Conservation (phyloP, 2,329 filamentous ascomycete genomes). For the Aureobasidium sp. region DNA sequence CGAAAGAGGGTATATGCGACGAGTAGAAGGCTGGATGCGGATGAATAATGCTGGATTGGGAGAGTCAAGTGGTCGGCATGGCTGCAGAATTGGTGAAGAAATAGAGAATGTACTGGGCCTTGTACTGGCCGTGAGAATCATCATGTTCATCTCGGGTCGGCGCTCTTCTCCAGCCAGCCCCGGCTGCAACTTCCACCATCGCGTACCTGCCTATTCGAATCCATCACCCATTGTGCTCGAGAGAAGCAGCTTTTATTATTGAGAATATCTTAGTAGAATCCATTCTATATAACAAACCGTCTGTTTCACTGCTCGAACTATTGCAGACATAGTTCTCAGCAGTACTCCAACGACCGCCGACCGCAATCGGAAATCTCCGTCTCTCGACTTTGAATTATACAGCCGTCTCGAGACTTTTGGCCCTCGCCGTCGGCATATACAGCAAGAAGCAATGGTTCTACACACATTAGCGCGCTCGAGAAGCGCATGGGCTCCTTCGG, state of each 20-base stretch:
- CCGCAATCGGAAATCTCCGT: background rate
- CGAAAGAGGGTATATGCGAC: background rate
- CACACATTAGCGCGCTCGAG: conserved; percentile 9
- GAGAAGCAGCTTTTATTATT: background rate
- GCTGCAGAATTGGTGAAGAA: background rate
- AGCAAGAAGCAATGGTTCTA: conserved; percentile 8
- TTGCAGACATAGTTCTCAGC: background rate
- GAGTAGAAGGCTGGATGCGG: background rate
- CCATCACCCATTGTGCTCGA: background rate
- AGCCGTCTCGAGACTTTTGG: background rate
- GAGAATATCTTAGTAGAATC: background rate
- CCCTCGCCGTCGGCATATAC: conserved; percentile 1
- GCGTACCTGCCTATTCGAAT: background rate
- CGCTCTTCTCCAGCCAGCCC: background rate
- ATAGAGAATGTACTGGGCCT: background rate
- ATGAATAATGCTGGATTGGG: background rate
- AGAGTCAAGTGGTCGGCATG: conserved; percentile 7
- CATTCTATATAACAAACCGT: background rate
- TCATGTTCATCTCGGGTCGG: background rate
- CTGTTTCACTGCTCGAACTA: background rate
- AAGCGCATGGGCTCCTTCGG: conserved; percentile 4
- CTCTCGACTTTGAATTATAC: background rate
- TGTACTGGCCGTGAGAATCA: background rate
- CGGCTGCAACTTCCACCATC: background rate
- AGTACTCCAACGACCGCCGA: background rate